Conservation (phyloP, 768 basidiomycete species). For the Crepidotus variabilis region DNA sequence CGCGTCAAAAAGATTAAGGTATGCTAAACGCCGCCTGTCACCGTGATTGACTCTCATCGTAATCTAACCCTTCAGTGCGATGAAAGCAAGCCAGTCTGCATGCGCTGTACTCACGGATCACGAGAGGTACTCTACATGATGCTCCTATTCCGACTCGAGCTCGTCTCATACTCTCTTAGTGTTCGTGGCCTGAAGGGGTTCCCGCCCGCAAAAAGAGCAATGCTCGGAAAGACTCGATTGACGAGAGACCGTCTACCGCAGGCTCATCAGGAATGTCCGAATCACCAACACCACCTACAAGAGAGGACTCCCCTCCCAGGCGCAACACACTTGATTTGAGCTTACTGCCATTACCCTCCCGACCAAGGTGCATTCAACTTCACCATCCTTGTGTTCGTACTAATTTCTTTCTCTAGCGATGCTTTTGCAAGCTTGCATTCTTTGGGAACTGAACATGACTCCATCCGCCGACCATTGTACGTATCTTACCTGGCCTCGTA, state of each 20-base stretch:
- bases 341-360: slow-evolving; percentile 37
- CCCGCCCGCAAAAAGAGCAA: slow-evolving; percentile 65
- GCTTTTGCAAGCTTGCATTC: slow-evolving; percentile 41
- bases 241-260: slow-evolving; percentile 70
- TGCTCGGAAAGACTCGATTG: slow-evolving; percentile 53
- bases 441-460: slow-evolving; percentile 39
- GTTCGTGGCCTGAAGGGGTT: slow-evolving; percentile 82
- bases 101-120: slow-evolving; percentile 82
- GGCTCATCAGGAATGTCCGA: slow-evolving; percentile 72
- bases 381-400: slow-evolving; percentile 10
- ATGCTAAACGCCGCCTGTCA: slow-evolving; percentile 16
- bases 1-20: slow-evolving; percentile 95
- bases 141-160: background rate
- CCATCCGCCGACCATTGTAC: slow-evolving; percentile 44
- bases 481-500: slow-evolving; percentile 18
- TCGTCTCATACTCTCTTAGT: slow-evolving; percentile 35
- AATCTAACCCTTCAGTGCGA: slow-evolving; percentile 59
- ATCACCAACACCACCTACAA: slow-evolving; percentile 66
- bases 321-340: slow-evolving; percentile 40
- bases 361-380: slow-evolving; percentile 28
- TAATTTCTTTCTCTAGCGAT: slow-evolving; percentile 30
- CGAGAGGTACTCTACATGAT: slow-evolving; percentile 55
- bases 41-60: background rate
- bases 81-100: slow-evolving; percentile 84
- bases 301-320: slow-evolving; percentile 61